phyloP scores from a whole-genome alignment of 2,329 filamentous ascomycete species.

The Apiospora malaysiana region DNA sequence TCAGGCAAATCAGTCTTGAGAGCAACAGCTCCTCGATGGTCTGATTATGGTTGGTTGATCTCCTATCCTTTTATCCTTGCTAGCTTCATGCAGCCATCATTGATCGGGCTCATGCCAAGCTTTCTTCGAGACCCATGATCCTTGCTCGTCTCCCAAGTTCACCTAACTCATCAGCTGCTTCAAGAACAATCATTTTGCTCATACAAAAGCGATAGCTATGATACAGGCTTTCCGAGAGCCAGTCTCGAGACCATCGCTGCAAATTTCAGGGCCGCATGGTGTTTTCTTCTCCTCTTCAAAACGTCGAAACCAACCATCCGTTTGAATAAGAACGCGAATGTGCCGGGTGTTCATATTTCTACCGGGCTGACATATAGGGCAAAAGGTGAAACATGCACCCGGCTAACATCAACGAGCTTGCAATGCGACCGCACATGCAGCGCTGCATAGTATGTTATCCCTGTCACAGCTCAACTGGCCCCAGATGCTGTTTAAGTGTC shows the following conservation, averaged over 20 bases:
- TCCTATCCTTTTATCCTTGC: slow-evolving; percentile 1
- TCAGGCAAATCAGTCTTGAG: neutral
- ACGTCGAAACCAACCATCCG: neutral
- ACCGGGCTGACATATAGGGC: neutral
- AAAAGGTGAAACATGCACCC: slow-evolving; percentile 1
- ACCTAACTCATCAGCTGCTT: neutral
- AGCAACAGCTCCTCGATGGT: neutral
- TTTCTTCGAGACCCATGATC: neutral
- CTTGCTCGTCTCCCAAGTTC: neutral
- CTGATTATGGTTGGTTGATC: slow-evolving; percentile 12
- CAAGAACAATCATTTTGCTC: neutral
- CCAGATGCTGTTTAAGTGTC: neutral
- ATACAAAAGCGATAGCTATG: neutral
- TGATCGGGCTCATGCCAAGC: slow-evolving; percentile 10
- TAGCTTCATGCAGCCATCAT: slow-evolving; percentile 7
- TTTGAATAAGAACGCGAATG: neutral
- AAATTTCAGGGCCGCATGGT: neutral
- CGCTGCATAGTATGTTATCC: neutral
- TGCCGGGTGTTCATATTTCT: neutral
- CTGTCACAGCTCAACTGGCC: neutral
- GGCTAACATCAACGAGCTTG: neutral
- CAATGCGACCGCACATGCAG: neutral
- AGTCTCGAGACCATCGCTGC: neutral
- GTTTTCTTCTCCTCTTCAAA: too few relatives aligned
- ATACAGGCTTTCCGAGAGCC: neutral